Evolutionary conservation across 371 early-diverging fungal genomes (phyloP).

Genomic region (Umbelopsis sp.): DNA sequence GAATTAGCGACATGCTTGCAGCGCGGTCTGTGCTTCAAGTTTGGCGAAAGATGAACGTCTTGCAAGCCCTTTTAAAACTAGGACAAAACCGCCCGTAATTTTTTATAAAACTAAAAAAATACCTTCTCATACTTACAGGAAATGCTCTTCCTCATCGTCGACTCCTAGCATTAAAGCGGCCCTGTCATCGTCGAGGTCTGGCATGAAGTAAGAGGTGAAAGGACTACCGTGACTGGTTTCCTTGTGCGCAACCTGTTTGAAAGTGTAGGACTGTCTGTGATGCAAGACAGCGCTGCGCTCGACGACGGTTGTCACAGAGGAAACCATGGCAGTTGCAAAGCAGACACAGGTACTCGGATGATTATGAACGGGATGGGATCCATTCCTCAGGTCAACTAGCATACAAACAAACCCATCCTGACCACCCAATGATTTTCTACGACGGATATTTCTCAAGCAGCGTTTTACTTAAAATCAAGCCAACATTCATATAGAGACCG

Average conservation of each 20-base stretch:
- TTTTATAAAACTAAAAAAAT: too few relatives aligned
- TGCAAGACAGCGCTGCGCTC: background rate
- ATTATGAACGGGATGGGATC: too few relatives aligned
- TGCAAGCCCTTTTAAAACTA: too few relatives aligned
- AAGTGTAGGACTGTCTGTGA: background rate
- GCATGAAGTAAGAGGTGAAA: background rate
- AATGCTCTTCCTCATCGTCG: constrained; percentile 8
- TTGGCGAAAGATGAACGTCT: background rate
- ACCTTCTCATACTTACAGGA: background rate
- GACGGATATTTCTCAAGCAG: too few relatives aligned
- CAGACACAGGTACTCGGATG: too few relatives aligned
- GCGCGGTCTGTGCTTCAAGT: background rate
- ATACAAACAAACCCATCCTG: too few relatives aligned
- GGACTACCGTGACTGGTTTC: constrained; percentile 8
- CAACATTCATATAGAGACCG: too few relatives aligned
- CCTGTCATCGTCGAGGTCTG: constrained; percentile 8
- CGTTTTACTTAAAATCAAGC: too few relatives aligned
- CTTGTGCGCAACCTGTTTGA: background rate
- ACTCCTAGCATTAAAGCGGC: constrained; percentile 1
- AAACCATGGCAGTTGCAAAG: too few relatives aligned
- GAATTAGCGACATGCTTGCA: background rate
- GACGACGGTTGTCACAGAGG: background rate
- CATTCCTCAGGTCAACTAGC: too few relatives aligned
- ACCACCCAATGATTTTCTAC: too few relatives aligned
- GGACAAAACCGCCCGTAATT: too few relatives aligned